Evolutionary conservation across 495 filamentous ascomycete species (phyloP).

Genomic region (Baudoinia panamericana): DNA sequence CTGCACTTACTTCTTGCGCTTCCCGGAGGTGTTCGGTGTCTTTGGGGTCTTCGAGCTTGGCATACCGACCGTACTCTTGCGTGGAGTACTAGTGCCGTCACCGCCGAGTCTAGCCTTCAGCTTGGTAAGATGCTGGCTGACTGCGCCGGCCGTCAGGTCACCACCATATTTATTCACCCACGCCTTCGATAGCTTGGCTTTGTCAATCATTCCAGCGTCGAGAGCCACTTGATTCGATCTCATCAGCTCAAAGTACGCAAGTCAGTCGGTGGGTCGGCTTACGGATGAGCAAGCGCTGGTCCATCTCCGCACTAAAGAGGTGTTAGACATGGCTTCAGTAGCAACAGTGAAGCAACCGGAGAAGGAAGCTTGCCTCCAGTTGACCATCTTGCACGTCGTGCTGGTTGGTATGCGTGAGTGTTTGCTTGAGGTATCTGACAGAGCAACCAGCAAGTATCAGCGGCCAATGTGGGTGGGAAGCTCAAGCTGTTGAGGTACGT

Average conservation of each 20-base stretch:
- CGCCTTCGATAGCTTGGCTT: neutral
- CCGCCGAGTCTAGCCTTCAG: neutral
- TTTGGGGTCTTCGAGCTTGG: too few species aligned
- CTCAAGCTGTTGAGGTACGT: too few species aligned
- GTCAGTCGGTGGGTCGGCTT: too few species aligned
- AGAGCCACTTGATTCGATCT: too few species aligned
- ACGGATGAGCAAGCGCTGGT: conserved; percentile 3
- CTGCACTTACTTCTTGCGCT: too few species aligned
- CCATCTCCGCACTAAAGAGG: neutral
- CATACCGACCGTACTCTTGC: neutral
- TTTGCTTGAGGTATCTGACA: neutral
- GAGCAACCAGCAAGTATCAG: too few species aligned
- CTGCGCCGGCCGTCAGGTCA: neutral
- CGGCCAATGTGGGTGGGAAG: too few species aligned
- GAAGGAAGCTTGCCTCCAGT: neutral
- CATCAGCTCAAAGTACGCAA: too few species aligned
- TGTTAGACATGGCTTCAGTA: neutral
- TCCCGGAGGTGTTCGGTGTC: neutral
- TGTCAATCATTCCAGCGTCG: neutral
- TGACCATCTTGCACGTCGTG: neutral
- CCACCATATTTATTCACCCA: conserved; percentile 4
- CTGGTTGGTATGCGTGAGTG: neutral
- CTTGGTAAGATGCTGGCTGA: conserved; percentile 10
- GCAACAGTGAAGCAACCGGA: neutral
- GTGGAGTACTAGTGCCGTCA: neutral